A percentile compares a stretch with the other conserved stretches of the same genome.
These are phyloP conservation scores for Nitzschia inconspicua DNA, from an alignment of 108 stramenopile species.

Conservation along the genomic window DNA sequence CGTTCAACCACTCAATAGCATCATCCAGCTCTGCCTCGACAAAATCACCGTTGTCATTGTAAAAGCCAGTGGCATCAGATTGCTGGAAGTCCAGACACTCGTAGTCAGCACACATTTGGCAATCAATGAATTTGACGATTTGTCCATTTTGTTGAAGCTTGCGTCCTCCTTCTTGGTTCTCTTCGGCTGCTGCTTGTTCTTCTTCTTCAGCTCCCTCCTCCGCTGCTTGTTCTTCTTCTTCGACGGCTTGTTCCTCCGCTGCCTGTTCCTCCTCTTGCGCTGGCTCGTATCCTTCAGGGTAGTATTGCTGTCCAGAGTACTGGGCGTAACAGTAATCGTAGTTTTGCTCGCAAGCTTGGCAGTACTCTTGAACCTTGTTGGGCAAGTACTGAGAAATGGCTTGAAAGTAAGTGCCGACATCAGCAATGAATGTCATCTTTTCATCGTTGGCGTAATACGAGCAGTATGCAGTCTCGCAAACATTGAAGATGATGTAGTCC, in stretches of 20 bases:
- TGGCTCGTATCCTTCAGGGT: slow-evolving; percentile 23
- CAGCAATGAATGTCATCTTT: slow-evolving; percentile 47
- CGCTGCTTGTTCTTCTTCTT: slow-evolving; percentile 17
- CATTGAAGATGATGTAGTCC: slow-evolving; percentile 60
- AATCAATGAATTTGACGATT: slow-evolving; percentile 40
- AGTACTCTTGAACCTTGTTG: slow-evolving; percentile 41
- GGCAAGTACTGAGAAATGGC: slow-evolving; percentile 43
- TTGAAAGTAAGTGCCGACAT: slow-evolving; percentile 47
- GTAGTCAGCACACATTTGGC: slow-evolving; percentile 48
- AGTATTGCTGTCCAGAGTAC: slow-evolving; percentile 10
- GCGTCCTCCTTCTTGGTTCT: slow-evolving; percentile 18
- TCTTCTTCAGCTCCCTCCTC: slow-evolving; percentile 20
- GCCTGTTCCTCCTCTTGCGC: slow-evolving; percentile 22
- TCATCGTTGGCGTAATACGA: slow-evolving; percentile 35
- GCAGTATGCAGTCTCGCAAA: slow-evolving; percentile 45
- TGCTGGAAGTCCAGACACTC: slow-evolving; percentile 41
- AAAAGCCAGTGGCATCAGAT: slow-evolving; percentile 9
- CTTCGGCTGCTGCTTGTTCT: slow-evolving; percentile 23
- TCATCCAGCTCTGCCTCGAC: slow-evolving; percentile 34
- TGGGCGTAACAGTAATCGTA: slow-evolving; percentile 42
- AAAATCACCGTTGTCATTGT: slow-evolving; percentile 25
- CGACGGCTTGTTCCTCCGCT: slow-evolving; percentile 15
- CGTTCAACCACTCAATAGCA: slow-evolving; percentile 42
- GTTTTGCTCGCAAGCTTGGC: slow-evolving; percentile 48
- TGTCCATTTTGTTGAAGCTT: slow-evolving; percentile 1